Conservation (phyloP, 2,329 filamentous ascomycete species). For the Botryotinia globosa region DNA sequence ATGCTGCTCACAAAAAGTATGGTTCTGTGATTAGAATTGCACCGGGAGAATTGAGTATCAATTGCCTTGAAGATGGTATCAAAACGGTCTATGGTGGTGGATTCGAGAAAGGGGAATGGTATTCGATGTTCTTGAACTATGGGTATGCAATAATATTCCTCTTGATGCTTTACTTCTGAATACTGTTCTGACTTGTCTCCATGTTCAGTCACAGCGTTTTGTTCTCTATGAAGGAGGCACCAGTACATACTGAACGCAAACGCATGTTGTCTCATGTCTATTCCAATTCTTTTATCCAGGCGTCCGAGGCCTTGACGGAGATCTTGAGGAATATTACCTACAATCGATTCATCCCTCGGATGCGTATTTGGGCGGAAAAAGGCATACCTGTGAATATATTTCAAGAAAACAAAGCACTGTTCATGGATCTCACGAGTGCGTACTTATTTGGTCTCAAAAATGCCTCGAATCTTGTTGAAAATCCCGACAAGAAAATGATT, state of each 20-base stretch:
- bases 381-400: not conserved
- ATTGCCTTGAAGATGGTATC: constrained; percentile 5
- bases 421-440: constrained; percentile 1
- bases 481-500: not conserved
- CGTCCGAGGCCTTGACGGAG: not conserved
- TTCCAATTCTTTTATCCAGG: constrained; percentile 4
- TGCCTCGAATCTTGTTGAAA: not conserved
- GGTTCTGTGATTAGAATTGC: constrained; percentile 1
- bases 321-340: not conserved
- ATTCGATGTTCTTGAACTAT: constrained; percentile 1
- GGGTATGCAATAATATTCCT: not conserved
- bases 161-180: not conserved
- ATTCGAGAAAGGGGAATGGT: constrained; percentile 6
- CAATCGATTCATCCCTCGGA: not conserved
- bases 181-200: not conserved
- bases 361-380: not conserved
- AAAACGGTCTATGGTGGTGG: not conserved
- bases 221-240: not conserved
- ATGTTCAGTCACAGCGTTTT: not conserved
- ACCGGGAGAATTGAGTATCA: not conserved
- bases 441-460: constrained; percentile 1
- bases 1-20: not conserved
- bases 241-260: not conserved
- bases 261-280: not conserved
- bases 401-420: not conserved